These are phyloP conservation scores for Nannochloropsis salina DNA, from an alignment of 108 stramenopile genomes.

Conservation along the genomic window DNA sequence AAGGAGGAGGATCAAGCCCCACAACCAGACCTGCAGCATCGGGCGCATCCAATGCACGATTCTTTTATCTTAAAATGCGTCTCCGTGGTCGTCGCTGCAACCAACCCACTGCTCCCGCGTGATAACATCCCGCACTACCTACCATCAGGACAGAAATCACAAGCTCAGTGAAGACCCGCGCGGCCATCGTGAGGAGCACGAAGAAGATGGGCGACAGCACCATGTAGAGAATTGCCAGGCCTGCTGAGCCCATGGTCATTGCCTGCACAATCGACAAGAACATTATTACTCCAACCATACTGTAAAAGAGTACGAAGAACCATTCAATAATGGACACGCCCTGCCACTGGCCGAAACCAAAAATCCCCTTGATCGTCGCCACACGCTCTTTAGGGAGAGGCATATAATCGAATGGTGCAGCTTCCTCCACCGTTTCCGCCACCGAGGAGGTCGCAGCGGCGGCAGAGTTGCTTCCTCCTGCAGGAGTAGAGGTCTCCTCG, in stretches of 20 bases:
- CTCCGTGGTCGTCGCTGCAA: too few relatives aligned
- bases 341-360: neutral
- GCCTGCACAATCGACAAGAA: neutral
- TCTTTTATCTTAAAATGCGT: too few relatives aligned
- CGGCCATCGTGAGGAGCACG: neutral
- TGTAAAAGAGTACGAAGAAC: conserved; percentile 10
- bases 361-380: neutral
- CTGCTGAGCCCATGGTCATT: neutral
- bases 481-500: neutral
- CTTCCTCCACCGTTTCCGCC: neutral
- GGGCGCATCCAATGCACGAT: too few relatives aligned
- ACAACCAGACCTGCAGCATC: neutral
- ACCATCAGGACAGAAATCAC: neutral
- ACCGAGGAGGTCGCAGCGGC: neutral
- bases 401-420: neutral
- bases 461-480: neutral
- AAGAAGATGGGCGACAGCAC: neutral
- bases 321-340: neutral
- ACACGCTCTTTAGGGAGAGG: neutral
- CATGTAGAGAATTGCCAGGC: neutral
- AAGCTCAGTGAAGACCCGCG: neutral
- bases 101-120: too few relatives aligned
- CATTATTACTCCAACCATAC: neutral
- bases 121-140: neutral
- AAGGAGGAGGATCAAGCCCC: neutral